Evolutionary conservation across 768 basidiomycete species (phyloP).

Genomic region (Lentinula guzmanii): DNA sequence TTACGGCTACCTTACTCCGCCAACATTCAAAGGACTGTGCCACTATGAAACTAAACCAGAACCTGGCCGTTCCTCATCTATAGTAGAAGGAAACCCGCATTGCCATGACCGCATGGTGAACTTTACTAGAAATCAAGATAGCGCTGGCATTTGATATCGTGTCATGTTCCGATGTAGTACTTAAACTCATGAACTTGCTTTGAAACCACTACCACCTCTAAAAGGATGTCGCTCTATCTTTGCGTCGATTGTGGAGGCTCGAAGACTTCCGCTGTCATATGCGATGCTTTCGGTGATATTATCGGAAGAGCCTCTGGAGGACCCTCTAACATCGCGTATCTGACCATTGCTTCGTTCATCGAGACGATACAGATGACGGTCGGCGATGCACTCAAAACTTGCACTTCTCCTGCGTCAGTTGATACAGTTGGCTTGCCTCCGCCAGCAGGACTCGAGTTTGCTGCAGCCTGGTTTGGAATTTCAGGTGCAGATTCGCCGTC

Average conservation of each 20-base stretch:
- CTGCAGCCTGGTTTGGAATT: conserved; percentile 77
- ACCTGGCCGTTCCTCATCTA: neutral
- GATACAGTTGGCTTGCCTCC: conserved; percentile 30
- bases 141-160: neutral
- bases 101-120: neutral
- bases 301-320: conserved; percentile 66
- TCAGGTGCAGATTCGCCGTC: conserved; percentile 76
- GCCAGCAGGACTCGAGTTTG: conserved; percentile 33
- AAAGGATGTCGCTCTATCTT: conserved; percentile 56
- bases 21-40: neutral
- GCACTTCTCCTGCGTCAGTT: conserved; percentile 27
- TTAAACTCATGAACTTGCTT: neutral
- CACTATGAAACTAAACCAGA: neutral
- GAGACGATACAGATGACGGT: conserved; percentile 46
- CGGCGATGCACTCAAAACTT: conserved; percentile 45
- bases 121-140: neutral
- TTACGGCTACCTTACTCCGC: neutral
- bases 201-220: neutral
- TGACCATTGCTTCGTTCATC: conserved; percentile 57
- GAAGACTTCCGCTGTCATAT: conserved; percentile 68
- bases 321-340: conserved; percentile 83
- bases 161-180: neutral
- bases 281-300: conserved; percentile 49
- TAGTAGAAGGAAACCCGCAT: neutral
- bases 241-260: conserved; percentile 88